Evolutionary conservation across 2,329 filamentous ascomycete species (phyloP), one percentile per base, ranked within the genome.

Genomic region (Magnaporthiopsis poae): DNA sequence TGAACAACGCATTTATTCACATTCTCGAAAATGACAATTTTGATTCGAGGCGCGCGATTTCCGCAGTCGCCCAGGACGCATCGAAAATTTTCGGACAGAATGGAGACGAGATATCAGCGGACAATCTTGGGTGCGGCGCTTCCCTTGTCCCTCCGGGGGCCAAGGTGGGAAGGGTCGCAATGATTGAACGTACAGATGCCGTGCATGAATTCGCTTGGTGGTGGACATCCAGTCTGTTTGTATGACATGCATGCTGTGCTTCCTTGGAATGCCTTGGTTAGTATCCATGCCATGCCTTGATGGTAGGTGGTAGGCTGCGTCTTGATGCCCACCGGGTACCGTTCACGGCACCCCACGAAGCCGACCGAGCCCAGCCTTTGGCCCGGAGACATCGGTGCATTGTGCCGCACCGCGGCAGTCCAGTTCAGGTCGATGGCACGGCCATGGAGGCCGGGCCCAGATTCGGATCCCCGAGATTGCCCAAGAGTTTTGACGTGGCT

Each of bases 41-140:
- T 75, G 77, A 74, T 77, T 75, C 74, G 79, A 81, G 79, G 78
- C 76, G 72, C 69, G 66, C 61, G 46, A 46, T 67, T 64, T 64
- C 21, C 46, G 46, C 46, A 56, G 46, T 56, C 72, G 64, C 77
- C 79, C 79, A 81, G 69, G 80, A 81, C 78, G 74, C 74, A 75
- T 75, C 75, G 77, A 76, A 74, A 71, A 68, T 75, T 78, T 77
- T 77, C 75, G 76, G 71, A 77, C 74, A 78, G 77, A 80, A 81
- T 79, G 79, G 77, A 81, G 79, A 81, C 74, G 68, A 76, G 77
- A 70, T 69, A 71, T 76, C 74, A 78, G 73, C 78, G 79, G 76
- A 79, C 79, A 78, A 80, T 81, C 80, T 81, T 81, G 80, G 80
- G 80, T 81, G 80, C 80, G 79, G 77, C 76, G 78, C 75, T 79